Evolutionary conservation across 805 yeast genomes (phyloP).

Genomic region (Saturnispora ahearnii): DNA sequence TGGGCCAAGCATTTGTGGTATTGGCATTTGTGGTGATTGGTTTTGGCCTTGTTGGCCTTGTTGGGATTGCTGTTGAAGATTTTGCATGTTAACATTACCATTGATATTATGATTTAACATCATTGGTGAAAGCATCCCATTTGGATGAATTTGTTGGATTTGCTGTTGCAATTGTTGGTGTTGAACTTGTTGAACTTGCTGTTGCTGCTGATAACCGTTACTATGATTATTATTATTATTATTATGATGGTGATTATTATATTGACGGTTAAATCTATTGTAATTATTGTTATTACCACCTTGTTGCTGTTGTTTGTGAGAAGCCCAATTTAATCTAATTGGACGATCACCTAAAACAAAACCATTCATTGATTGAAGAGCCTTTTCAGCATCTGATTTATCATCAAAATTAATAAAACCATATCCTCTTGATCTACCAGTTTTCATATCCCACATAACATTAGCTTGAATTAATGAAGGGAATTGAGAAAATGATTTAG

Average conservation of each 20-base stretch:
- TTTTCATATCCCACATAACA: slow-evolving; percentile 97
- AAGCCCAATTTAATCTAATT: slow-evolving; percentile 83
- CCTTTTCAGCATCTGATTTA: slow-evolving; percentile 62
- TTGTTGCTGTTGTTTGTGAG: slow-evolving; percentile 44
- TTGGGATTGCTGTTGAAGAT: neutral
- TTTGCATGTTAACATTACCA: neutral
- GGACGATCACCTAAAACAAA: slow-evolving; percentile 62
- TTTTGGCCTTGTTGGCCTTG: neutral
- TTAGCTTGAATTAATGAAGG: slow-evolving; percentile 69
- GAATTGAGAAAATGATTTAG: slow-evolving; percentile 46
- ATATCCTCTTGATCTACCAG: slow-evolving; percentile 85
- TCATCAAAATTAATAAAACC: slow-evolving; percentile 76
- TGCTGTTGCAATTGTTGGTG: neutral
- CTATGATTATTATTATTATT: slow-evolving; percentile 16
- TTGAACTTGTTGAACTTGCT: slow-evolving; percentile 11
- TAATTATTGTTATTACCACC: slow-evolving; percentile 3
- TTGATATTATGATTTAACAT: neutral
- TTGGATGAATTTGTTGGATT: neutral
- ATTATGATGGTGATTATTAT: slow-evolving; percentile 11
- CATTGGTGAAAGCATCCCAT: slow-evolving; percentile 4
- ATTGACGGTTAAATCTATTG: slow-evolving; percentile 12
- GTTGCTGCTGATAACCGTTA: slow-evolving; percentile 9
- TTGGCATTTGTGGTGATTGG: neutral
- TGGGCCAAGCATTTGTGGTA: slow-evolving; percentile 16
- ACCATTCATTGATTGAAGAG: slow-evolving; percentile 69